Conservation (phyloP, 1,284 basidiomycete species). For the Sanghuangporus weigelae region DNA sequence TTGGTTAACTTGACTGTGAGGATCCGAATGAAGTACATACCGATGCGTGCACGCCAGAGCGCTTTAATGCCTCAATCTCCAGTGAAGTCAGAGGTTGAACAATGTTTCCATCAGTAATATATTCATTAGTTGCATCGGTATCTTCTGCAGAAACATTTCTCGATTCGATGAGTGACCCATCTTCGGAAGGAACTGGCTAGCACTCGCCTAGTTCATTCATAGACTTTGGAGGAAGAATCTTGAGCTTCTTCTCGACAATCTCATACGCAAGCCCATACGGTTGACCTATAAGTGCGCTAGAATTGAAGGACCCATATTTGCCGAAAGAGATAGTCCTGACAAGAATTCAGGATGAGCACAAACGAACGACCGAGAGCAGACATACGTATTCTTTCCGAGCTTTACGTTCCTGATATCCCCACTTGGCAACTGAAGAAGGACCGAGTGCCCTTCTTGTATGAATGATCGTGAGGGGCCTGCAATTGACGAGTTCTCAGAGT, state of each 20-base stretch:
- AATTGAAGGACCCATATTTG: slow-evolving; percentile 68
- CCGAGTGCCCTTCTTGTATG: slow-evolving; percentile 57
- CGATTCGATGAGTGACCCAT: slow-evolving; percentile 9
- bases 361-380: slow-evolving; percentile 9
- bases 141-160: slow-evolving; percentile 55
- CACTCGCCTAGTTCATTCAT: slow-evolving; percentile 69
- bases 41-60: slow-evolving; percentile 68
- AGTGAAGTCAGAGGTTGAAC: slow-evolving; percentile 74
- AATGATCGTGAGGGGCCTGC: slow-evolving; percentile 19
- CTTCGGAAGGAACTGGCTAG: not conserved
- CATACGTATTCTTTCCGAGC: slow-evolving; percentile 62
- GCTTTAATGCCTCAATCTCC: slow-evolving; percentile 79
- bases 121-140: slow-evolving; percentile 85
- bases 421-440: slow-evolving; percentile 64
- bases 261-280: slow-evolving; percentile 78
- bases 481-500: not conserved
- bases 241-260: slow-evolving; percentile 63
- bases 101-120: slow-evolving; percentile 77
- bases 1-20: slow-evolving; percentile 8
- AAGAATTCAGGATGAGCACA: slow-evolving; percentile 3
- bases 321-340: slow-evolving; percentile 61
- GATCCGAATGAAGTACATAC: slow-evolving; percentile 34
- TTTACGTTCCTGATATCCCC: slow-evolving; percentile 65
- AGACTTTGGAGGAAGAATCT: slow-evolving; percentile 52
- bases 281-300: slow-evolving; percentile 64